Evolutionary conservation across 2,329 filamentous ascomycete genomes (phyloP).

Genomic region (Trichothecium roseum): DNA sequence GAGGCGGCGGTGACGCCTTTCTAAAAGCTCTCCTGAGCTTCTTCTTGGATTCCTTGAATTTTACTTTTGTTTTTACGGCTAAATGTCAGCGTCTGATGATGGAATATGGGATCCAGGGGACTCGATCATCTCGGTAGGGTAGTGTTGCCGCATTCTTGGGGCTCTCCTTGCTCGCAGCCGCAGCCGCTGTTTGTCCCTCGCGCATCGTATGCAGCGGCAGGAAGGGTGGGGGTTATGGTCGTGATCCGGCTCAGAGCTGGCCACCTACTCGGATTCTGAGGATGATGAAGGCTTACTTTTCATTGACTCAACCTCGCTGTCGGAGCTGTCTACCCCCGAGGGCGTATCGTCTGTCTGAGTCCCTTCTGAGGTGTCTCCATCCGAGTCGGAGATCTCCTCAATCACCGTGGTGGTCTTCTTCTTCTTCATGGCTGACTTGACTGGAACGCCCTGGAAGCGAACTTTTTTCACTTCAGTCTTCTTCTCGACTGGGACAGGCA

Average conservation of each 20-base stretch:
- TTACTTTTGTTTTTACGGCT: constrained; percentile 1
- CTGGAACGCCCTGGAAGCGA: constrained; percentile 24
- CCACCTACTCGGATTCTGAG: constrained; percentile 8
- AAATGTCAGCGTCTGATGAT: constrained; percentile 1
- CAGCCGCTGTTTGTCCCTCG: constrained; percentile 11
- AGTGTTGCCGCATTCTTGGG: background rate
- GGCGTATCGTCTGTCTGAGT: constrained; percentile 8
- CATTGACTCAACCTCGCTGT: constrained; percentile 1
- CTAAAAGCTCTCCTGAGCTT: constrained; percentile 13
- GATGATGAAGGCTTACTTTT: constrained; percentile 6
- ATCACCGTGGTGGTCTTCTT: constrained; percentile 8
- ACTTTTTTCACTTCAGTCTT: constrained; percentile 26
- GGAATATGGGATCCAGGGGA: background rate
- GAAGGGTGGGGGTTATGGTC: constrained; percentile 24
- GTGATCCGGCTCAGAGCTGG: constrained; percentile 19
- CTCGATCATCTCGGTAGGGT: constrained; percentile 7
- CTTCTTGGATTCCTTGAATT: constrained; percentile 5
- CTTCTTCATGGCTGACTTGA: constrained; percentile 28
- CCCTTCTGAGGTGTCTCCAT: constrained; percentile 9
- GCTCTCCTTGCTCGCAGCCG: background rate
- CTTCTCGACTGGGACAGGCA: too few species aligned
- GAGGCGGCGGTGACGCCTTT: background rate
- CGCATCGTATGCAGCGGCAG: constrained; percentile 22
- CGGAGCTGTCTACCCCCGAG: background rate
- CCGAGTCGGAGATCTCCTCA: constrained; percentile 14